Percentiles rank a stretch among this genome's conserved stretches.
These are phyloP conservation scores for Chamaenerion angustifolium DNA, from an alignment of 345 rosid genomes.

Conservation along the genomic window DNA sequence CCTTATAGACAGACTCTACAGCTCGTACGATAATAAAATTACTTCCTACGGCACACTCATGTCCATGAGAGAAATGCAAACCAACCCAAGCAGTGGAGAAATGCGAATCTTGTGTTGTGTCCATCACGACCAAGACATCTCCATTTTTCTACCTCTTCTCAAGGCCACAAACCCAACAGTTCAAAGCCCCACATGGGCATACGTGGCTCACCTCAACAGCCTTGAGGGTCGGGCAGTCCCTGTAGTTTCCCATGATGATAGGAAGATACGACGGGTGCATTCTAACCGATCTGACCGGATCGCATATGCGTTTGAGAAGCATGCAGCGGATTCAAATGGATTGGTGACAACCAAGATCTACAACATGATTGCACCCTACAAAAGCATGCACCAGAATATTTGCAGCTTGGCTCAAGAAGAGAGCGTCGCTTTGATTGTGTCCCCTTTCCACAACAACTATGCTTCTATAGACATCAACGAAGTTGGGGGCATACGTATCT, in stretches of 20 bases:
- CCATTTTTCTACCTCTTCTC: conserved; percentile 14
- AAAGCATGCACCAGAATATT: conserved; percentile 18
- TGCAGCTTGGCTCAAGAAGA: conserved; percentile 17
- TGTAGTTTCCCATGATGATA: conserved; percentile 8
- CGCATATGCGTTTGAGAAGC: conserved; percentile 15
- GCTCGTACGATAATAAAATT: conserved; percentile 3
- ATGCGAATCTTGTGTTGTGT: conserved; percentile 17
- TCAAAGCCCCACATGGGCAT: conserved; percentile 7
- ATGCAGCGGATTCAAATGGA: background rate
- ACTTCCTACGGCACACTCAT: background rate
- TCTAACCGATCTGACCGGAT: conserved; percentile 8
- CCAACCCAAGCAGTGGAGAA: conserved; percentile 1
- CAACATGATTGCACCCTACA: conserved; percentile 12
- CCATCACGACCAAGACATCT: conserved; percentile 17
- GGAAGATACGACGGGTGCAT: background rate
- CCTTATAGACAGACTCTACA: conserved; percentile 10
- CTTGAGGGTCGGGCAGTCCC: conserved; percentile 19
- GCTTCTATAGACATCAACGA: background rate
- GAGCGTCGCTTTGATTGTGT: conserved; percentile 9
- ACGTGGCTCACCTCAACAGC: conserved; percentile 11
- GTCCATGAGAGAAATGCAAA: conserved; percentile 4
- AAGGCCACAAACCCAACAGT: conserved; percentile 12
- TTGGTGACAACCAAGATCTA: conserved; percentile 9
- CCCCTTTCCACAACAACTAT: conserved; percentile 12
- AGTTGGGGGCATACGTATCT: background rate